A percentile compares a stretch with the other conserved stretches of the same genome.
Conservation (phyloP, 2,329 filamentous ascomycete species). For the Pseudocercospora fuligena region DNA sequence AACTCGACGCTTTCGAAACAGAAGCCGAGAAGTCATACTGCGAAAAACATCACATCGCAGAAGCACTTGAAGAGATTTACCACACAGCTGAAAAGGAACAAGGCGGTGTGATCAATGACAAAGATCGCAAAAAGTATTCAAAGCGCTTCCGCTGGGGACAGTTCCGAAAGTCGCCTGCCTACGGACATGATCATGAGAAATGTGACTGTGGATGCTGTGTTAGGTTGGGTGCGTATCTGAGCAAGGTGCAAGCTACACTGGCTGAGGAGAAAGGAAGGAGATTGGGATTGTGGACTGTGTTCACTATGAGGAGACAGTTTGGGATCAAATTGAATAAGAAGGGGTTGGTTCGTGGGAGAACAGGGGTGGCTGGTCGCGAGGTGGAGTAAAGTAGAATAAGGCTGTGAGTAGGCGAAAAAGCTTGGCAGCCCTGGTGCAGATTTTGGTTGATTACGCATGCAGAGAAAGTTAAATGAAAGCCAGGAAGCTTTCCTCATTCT, state of each 20-base stretch:
- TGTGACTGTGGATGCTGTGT: neutral
- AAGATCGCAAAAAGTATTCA: neutral
- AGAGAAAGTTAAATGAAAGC: too few species aligned
- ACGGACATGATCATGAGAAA: neutral
- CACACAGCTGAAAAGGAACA: neutral
- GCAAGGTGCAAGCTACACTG: neutral
- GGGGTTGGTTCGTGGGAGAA: neutral
- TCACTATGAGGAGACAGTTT: neutral
- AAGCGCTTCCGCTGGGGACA: neutral
- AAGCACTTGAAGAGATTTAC: neutral
- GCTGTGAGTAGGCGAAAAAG: neutral
- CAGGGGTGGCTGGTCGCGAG: neutral
- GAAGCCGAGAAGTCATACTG: neutral
- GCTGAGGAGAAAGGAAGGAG: neutral
- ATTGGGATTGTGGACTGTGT: neutral
- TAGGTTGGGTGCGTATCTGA: neutral
- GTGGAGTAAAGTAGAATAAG: neutral
- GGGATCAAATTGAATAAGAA: neutral
- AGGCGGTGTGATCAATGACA: neutral
- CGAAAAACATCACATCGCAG: neutral
- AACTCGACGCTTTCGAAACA: neutral
- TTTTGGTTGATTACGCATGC: too few species aligned
- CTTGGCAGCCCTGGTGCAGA: too few species aligned
- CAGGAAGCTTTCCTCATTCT: too few species aligned
- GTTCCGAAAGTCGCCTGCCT: neutral